phyloP scores from a whole-genome alignment of 768 basidiomycete species.

The Chalciporus chontae region DNA sequence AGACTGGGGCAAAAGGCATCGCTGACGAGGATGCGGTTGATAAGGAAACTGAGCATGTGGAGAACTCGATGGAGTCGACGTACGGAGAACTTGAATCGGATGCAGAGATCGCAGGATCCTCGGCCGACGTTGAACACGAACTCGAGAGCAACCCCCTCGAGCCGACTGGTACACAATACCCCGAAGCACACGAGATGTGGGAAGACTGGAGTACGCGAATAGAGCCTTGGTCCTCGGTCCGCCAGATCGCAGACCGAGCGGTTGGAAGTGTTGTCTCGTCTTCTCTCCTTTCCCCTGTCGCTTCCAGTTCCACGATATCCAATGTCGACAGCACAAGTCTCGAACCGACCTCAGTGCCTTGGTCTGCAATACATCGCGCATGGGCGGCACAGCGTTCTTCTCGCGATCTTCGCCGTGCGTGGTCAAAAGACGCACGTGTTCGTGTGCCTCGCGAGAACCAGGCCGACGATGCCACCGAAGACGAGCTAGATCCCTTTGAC shows the following conservation, averaged over 20 bases:
- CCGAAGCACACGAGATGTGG: slow-evolving; percentile 39
- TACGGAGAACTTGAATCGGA: slow-evolving; percentile 18
- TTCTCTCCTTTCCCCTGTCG: slow-evolving; percentile 9
- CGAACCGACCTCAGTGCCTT: slow-evolving; percentile 59
- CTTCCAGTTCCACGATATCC: slow-evolving; percentile 15
- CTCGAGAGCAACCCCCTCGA: neutral
- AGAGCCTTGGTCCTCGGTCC: slow-evolving; percentile 67
- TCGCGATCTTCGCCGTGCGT: slow-evolving; percentile 51
- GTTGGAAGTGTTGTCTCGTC: slow-evolving; percentile 59
- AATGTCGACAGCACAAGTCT: slow-evolving; percentile 13
- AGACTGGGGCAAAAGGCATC: slow-evolving; percentile 17
- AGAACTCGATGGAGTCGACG: slow-evolving; percentile 1
- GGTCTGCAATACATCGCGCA: slow-evolving; percentile 62
- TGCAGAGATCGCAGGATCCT: slow-evolving; percentile 12
- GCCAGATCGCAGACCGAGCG: slow-evolving; percentile 72
- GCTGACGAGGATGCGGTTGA: slow-evolving; percentile 2
- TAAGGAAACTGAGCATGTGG: slow-evolving; percentile 3
- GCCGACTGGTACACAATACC: slow-evolving; percentile 6
- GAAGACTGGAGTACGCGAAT: slow-evolving; percentile 67
- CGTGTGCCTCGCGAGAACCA: slow-evolving; percentile 35
- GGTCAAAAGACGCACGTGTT: slow-evolving; percentile 51
- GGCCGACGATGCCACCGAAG: slow-evolving; percentile 32
- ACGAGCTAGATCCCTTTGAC: slow-evolving; percentile 27
- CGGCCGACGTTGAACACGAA: slow-evolving; percentile 13
- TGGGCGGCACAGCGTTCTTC: slow-evolving; percentile 58